Base-by-base conservation (phyloP, 2,329 filamentous ascomycete species). In the Fusarium sp. region DNA sequence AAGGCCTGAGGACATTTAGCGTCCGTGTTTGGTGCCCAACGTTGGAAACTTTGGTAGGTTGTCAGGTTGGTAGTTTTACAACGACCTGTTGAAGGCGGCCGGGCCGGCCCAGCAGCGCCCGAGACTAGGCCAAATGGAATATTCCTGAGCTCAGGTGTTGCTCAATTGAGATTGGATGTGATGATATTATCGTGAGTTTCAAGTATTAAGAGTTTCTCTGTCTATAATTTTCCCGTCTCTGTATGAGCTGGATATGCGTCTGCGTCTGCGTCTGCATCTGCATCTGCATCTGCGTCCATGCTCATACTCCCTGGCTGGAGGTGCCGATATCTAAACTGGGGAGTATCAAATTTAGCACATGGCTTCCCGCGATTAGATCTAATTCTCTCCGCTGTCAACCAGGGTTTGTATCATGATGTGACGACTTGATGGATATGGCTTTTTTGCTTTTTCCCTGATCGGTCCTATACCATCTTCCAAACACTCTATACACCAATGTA, bases 21-120 rank as follows among this genome's bases (percentile, higher is more conserved):
- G 64, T 67, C 57, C 57, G 62, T 60, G 49, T 62, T 70, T 70
- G 68, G 58, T 70, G 68, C 68, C 68, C 68, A 70, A 70, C 66
- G 55, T 58, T 52, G 47, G 44, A 53, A 43, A 37, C 42, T 49
- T 60, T 63, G n/a, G n/a, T 67, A 49, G 63, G 62, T 56, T 61
- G 62, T 51, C 56, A 25, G 23, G 23, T 25, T 25, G 3, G 4
- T 7, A 8, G 4, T 55, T 53, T 54, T 50, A 25, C 33, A 48
- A 55, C 38, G 57, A 58, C 47, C 54, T 57, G n/a, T 33, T 13
- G 10, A 60, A 55, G 51, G 56, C 51, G 57, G 53, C 67, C 67
- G 68, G 68, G 54, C 68, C 68, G 68, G 68, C 52, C 66, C 64
- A 69, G 59, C 52, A 66, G 55, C 55, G 58, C 59, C 68, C 57